Evolutionary conservation across 75 land plant species (phyloP).

Genomic region (Cupressus sempervirens): DNA sequence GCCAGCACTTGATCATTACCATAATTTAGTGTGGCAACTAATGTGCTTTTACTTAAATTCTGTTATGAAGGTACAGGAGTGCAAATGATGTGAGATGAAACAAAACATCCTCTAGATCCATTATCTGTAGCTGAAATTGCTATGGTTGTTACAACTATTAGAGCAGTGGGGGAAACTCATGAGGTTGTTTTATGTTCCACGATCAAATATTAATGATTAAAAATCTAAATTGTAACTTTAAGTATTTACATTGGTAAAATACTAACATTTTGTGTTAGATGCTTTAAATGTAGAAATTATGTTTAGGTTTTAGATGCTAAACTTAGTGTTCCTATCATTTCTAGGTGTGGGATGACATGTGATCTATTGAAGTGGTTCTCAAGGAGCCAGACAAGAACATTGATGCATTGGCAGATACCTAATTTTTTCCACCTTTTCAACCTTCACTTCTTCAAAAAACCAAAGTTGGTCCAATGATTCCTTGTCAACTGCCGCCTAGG

Average conservation of each 20-base stretch:
- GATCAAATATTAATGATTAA: not conserved
- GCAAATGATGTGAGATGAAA: conserved; percentile 53
- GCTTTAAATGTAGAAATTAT: not conserved
- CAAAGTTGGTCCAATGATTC: conserved; percentile 80
- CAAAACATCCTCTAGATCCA: conserved; percentile 92
- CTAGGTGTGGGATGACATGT: conserved; percentile 95
- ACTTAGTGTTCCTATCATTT: not conserved
- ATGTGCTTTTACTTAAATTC: not conserved
- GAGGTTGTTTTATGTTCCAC: conserved; percentile 50
- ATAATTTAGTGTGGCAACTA: not conserved
- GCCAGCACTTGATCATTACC: not conserved
- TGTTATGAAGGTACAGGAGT: conserved; percentile 32
- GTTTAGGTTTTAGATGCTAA: not conserved
- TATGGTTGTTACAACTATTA: conserved; percentile 87
- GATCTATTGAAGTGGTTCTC: conserved; percentile 89
- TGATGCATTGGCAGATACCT: conserved; percentile 92
- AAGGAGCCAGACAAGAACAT: conserved; percentile 83
- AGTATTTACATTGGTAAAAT: not conserved
- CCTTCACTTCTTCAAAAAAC: conserved; percentile 77
- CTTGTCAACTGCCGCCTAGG: conserved; percentile 86
- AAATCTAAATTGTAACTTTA: not conserved
- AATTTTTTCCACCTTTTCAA: conserved; percentile 97
- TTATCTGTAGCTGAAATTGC: conserved; percentile 85
- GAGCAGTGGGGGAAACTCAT: conserved; percentile 95
- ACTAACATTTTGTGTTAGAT: not conserved